Evolutionary conservation across 2,329 filamentous ascomycete species (phyloP).

Genomic region (Alternaria ethzedia): DNA sequence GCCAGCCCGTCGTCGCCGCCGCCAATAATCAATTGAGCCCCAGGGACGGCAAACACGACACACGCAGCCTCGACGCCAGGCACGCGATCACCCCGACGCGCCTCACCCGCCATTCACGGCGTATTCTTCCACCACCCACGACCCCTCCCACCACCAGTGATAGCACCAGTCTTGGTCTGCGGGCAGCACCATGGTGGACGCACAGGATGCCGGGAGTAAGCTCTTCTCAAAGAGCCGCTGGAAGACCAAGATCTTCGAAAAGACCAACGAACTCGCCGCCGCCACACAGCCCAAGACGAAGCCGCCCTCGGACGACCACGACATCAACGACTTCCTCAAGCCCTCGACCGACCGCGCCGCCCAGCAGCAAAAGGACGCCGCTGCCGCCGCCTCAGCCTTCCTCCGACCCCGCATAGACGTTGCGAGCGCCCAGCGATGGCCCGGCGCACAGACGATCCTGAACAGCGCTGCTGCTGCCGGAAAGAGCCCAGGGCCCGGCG

Average conservation of each 20-base stretch:
- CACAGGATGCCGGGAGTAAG: constrained; percentile 38
- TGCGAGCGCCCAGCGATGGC: constrained; percentile 58
- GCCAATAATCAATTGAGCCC: constrained; percentile 2
- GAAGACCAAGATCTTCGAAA: constrained; percentile 57
- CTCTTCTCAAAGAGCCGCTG: constrained; percentile 54
- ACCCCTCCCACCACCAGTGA: not conserved
- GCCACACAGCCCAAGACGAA: constrained; percentile 36
- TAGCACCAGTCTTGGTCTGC: constrained; percentile 4
- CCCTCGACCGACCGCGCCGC: constrained; percentile 57
- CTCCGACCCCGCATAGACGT: constrained; percentile 56
- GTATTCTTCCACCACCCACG: not conserved
- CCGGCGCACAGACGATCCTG: constrained; percentile 54
- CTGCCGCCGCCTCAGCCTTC: constrained; percentile 34
- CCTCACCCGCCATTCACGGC: not conserved
- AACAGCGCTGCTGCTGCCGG: constrained; percentile 38
- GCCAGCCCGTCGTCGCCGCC: not conserved
- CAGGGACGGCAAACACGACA: not conserved
- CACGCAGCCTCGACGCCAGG: not conserved
- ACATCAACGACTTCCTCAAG: constrained; percentile 65
- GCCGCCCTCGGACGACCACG: constrained; percentile 40
- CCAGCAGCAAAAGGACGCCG: constrained; percentile 33
- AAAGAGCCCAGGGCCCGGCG: constrained; percentile 45
- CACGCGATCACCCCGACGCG: constrained; percentile 8
- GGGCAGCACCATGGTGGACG: constrained; percentile 41
- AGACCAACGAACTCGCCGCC: constrained; percentile 43